Percentiles rank a stretch among this genome's conserved stretches.
Conservation (phyloP, 2,329 filamentous ascomycete genomes). For the Alternaria gaisen region DNA sequence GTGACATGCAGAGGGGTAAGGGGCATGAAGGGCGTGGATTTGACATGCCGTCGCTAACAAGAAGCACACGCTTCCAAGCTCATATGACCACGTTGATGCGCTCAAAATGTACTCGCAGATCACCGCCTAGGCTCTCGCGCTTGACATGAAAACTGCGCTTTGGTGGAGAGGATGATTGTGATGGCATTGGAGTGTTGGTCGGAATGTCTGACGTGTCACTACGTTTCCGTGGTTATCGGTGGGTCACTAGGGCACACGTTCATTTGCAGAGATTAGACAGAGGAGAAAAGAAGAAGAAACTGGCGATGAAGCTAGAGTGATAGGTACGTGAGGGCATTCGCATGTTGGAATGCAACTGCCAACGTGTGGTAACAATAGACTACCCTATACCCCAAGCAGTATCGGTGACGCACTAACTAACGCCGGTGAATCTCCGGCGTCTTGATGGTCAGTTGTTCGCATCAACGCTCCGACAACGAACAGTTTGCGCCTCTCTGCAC, state of each 20-base stretch:
- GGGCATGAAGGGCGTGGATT: constrained; percentile 3
- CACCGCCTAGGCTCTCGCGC: not conserved
- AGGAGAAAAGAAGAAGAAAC: not conserved
- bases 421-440: constrained; percentile 33
- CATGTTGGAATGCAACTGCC: not conserved
- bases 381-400: constrained; percentile 21
- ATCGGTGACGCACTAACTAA: constrained; percentile 35
- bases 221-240: constrained; percentile 6
- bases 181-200: not conserved
- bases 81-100: not conserved
- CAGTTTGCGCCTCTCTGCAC: constrained; percentile 30
- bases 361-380: constrained; percentile 1
- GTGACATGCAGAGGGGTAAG: not conserved
- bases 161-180: not conserved
- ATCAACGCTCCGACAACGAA: constrained; percentile 33
- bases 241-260: not conserved
- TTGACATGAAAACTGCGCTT: not conserved
- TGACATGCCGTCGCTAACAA: not conserved
- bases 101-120: not conserved
- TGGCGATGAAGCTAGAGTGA: not conserved
- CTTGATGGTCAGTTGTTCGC: constrained; percentile 24
- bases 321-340: not conserved
- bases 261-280: not conserved
- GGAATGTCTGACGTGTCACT: not conserved
- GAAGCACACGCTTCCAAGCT: not conserved